Base-by-base conservation (phyloP, 108 stramenopile genomes). In the Poteriospumella lacustris region DNA sequence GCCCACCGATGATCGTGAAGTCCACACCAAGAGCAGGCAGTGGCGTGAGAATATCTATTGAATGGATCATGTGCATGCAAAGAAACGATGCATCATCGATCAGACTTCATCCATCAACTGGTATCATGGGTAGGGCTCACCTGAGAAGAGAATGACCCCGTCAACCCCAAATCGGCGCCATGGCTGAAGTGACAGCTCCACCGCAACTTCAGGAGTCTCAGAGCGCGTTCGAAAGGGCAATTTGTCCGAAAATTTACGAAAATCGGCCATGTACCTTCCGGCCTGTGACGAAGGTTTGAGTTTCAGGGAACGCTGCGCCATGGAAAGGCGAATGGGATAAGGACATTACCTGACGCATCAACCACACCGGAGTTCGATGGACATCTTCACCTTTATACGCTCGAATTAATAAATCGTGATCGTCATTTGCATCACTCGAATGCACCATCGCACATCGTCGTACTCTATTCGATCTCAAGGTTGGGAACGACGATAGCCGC, bases 241-340 rank as follows among this genome's bases (percentile, higher is more conserved):
- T 68, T 91, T 92, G 58, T 93, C 91, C 39, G 91, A 92, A 79
- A 94, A 95, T 58, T 91, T 92, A 42, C 98, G 92, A 81, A 97
- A 99, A 31, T 91, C 96, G 33, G 89, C 86, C 95, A 99, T 96
- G 88, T 99, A 97, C 24, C 97, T 88, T 62, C 98, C 98, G 9
- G 43, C 70, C 33, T 52, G 70, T 19, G 24, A 56, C 24, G 15
- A 56, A 56, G 15, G 24, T 24, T 56, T 15, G 15, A 56, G 19
- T 56, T 56, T 19, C 24, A 19, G 24, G 24, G 19, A 56, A 19
- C 24, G 15, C 52, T 19, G 24, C 24, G 24, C 24, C 52, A 56
- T 19, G 24, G 52, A 56, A 56, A 56, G 19, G 24, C 15, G 24
- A 15, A 56, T 56, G 52, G 19, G 24, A 15, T 19, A 24, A 15